These are phyloP conservation scores for Diatrype stigma DNA, from an alignment of 2,329 filamentous ascomycete species.

Conservation along the genomic window DNA sequence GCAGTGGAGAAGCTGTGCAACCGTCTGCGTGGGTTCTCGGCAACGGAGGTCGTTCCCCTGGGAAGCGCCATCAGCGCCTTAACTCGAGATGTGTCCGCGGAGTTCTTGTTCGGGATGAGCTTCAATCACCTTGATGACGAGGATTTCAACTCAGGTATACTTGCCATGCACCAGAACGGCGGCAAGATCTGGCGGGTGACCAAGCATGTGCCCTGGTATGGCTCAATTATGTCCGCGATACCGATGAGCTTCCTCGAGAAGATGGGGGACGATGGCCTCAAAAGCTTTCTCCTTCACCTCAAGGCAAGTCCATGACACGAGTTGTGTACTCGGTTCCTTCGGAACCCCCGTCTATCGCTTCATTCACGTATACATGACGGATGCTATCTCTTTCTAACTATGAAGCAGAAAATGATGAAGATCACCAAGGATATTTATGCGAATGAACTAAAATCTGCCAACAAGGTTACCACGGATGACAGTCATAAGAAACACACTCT, in stretches of 20 bases:
- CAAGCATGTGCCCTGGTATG: neutral
- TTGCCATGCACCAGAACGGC: neutral
- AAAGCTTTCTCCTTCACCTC: neutral
- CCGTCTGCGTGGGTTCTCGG: neutral
- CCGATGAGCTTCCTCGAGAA: neutral
- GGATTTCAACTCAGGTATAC: neutral
- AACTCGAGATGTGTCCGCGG: neutral
- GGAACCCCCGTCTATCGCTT: too few species aligned
- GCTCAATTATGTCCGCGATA: neutral
- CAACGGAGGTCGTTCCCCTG: neutral
- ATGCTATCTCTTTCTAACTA: neutral
- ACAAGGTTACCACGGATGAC: neutral
- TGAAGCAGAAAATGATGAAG: neutral
- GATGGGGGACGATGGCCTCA: neutral
- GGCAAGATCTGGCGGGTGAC: neutral
- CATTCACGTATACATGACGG: too few species aligned
- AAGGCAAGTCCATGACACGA: neutral
- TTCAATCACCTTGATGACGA: neutral
- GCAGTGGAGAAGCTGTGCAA: neutral
- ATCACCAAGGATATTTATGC: neutral
- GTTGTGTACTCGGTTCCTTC: too few species aligned
- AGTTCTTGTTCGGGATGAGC: neutral
- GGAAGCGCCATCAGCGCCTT: neutral
- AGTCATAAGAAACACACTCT: constrained; percentile 2
- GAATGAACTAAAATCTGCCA: neutral